These are phyloP conservation scores for Cercospora janseana DNA, from an alignment of 2,329 filamentous ascomycete species.

Conservation along the genomic window DNA sequence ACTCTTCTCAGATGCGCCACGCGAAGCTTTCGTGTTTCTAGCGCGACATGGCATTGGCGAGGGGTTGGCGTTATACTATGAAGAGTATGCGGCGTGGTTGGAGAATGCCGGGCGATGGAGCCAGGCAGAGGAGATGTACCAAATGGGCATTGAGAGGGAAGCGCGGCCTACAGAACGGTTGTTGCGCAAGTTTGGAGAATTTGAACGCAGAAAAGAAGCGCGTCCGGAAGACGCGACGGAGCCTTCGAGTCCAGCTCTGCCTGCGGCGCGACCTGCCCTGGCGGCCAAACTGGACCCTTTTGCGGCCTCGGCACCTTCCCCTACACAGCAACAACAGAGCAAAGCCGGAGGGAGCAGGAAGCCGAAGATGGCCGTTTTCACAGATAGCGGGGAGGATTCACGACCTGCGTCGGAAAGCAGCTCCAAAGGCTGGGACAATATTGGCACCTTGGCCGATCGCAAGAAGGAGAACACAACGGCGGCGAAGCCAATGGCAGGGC, in stretches of 20 bases:
- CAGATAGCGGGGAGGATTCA: slow-evolving; percentile 60
- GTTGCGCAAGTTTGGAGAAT: slow-evolving; percentile 86
- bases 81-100: slow-evolving; percentile 92
- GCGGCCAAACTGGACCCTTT: slow-evolving; percentile 86
- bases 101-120: slow-evolving; percentile 79
- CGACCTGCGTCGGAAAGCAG: slow-evolving; percentile 54
- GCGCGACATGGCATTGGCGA: slow-evolving; percentile 87
- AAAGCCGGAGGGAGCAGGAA: slow-evolving; percentile 54
- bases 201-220: slow-evolving; percentile 74
- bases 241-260: slow-evolving; percentile 83
- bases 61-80: slow-evolving; percentile 84
- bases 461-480: slow-evolving; percentile 92
- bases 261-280: slow-evolving; percentile 76
- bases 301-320: slow-evolving; percentile 51
- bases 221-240: slow-evolving; percentile 60
- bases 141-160: slow-evolving; percentile 82
- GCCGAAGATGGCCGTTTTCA: slow-evolving; percentile 87
- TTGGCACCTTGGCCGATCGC: slow-evolving; percentile 79
- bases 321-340: slow-evolving; percentile 62
- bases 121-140: slow-evolving; percentile 93
- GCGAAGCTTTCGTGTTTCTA: slow-evolving; percentile 89
- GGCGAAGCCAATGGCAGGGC: slow-evolving; percentile 85
- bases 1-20: slow-evolving; percentile 87
- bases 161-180: slow-evolving; percentile 79
- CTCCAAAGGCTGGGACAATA: slow-evolving; percentile 84